Evolutionary conservation across 805 yeast genomes (phyloP).

Genomic region (Wickerhamiella kurtzmanii): DNA sequence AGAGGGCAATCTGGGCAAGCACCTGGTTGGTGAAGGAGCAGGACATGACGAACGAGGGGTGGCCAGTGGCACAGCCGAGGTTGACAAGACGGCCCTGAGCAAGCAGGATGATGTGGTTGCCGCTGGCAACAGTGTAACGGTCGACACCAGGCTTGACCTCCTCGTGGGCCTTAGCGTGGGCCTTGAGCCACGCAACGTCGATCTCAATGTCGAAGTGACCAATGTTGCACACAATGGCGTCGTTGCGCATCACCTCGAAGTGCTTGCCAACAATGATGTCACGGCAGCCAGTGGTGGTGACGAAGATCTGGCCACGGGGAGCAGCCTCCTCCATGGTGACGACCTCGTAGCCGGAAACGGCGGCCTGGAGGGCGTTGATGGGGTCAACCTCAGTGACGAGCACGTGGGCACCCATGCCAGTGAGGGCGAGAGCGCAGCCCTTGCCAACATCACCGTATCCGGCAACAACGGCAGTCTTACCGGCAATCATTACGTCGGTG

Average conservation of each 20-base stretch:
- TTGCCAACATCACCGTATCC: slow-evolving; percentile 99
- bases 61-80: slow-evolving; percentile 99
- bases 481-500: slow-evolving; percentile 98
- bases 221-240: slow-evolving; percentile 98
- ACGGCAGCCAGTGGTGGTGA: slow-evolving; percentile 99
- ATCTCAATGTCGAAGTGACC: slow-evolving; percentile 99
- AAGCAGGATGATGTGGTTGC: slow-evolving; percentile 87
- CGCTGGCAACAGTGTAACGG: slow-evolving; percentile 79
- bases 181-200: slow-evolving; percentile 98
- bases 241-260: slow-evolving; percentile 92
- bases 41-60: slow-evolving; percentile 97
- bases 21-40: slow-evolving; percentile 99
- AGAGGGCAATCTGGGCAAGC: slow-evolving; percentile 94
- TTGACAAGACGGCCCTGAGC: slow-evolving; percentile 99
- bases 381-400: slow-evolving; percentile 96
- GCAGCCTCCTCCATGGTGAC: slow-evolving; percentile 91
- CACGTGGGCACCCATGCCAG: slow-evolving; percentile 99
- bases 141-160: slow-evolving; percentile 99
- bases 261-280: slow-evolving; percentile 87
- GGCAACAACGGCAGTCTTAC: slow-evolving; percentile 97
- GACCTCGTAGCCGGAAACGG: slow-evolving; percentile 97
- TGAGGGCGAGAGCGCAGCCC: slow-evolving; percentile 98
- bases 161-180: slow-evolving; percentile 81
- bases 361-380: slow-evolving; percentile 97
- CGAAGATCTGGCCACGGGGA: slow-evolving; percentile 87